Evolutionary conservation across 2,329 filamentous ascomycete species (phyloP).

Genomic region (Pseudocercospora fijiensis): DNA sequence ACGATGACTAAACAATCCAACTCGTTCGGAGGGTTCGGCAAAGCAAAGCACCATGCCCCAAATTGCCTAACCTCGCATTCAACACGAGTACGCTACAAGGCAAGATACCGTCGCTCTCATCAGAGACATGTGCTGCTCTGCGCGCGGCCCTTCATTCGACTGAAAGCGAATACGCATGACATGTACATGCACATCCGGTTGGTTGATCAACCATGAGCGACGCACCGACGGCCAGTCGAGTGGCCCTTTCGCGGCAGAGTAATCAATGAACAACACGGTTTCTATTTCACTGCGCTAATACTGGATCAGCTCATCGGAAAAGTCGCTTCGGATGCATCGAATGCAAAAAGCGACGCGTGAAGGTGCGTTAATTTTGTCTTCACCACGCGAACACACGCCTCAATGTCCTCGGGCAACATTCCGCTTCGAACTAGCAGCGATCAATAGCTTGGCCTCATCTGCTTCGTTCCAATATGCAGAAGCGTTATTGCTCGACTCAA

Average conservation of each 20-base stretch:
- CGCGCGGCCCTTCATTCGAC: not conserved
- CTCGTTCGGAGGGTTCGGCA: not conserved
- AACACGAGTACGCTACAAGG: not conserved
- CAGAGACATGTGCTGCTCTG: not conserved
- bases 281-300: not conserved
- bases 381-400: not conserved
- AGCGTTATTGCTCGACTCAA: not conserved
- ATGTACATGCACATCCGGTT: not conserved
- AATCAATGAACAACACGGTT: not conserved
- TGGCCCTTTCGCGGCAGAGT: not conserved
- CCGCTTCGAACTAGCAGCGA: no score
- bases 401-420: not conserved
- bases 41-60: not conserved
- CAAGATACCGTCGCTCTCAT: not conserved
- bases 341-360: conserved; percentile 24
- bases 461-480: not conserved
- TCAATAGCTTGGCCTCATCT: not conserved
- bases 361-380: conserved; percentile 13
- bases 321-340: conserved; percentile 21
- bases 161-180: not conserved
- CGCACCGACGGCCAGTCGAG: not conserved
- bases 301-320: conserved; percentile 21
- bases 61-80: not conserved
- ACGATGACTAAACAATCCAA: not conserved
- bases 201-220: not conserved